Conservation (phyloP, 768 basidiomycete species). For the Brasilioporus rufonigricans region DNA sequence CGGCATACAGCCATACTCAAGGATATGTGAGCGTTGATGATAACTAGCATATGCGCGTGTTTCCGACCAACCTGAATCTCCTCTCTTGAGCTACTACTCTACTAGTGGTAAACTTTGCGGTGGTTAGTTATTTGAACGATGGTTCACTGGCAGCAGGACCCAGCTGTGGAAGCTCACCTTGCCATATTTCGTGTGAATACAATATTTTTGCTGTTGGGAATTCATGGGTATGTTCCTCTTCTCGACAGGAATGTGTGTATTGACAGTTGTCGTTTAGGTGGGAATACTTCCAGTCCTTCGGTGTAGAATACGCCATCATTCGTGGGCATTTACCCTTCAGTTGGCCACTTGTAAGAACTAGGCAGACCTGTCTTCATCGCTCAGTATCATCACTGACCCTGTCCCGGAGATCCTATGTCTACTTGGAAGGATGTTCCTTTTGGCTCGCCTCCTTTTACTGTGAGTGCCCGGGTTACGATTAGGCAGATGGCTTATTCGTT, state of each 20-base stretch:
- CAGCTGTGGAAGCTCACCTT: constrained; percentile 2
- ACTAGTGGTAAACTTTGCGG: no score
- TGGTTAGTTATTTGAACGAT: constrained; percentile 3
- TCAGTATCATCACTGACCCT: not conserved
- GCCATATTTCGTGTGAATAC: not conserved
- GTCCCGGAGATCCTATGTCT: constrained; percentile 23
- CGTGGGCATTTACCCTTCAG: constrained; percentile 19
- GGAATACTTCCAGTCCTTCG: constrained; percentile 20
- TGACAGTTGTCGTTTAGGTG: constrained; percentile 12
- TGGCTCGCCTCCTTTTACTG: constrained; percentile 16
- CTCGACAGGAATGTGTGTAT: not conserved
- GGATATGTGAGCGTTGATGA: not conserved
- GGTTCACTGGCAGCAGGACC: constrained; percentile 16
- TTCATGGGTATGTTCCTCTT: constrained; percentile 14
- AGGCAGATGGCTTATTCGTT: not conserved
- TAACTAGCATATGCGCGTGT: not conserved
- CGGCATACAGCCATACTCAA: no score
- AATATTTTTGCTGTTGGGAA: constrained; percentile 13
- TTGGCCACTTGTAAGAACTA: constrained; percentile 23
- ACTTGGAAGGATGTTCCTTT: constrained; percentile 16
- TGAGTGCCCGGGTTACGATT: not conserved
- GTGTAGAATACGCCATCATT: constrained; percentile 23
- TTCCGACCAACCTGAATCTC: not conserved
- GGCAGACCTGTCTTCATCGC: not conserved
- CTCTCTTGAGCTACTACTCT: not conserved